Conservation (phyloP, 106 monocot genomes). For the Cymbidium sinense region DNA sequence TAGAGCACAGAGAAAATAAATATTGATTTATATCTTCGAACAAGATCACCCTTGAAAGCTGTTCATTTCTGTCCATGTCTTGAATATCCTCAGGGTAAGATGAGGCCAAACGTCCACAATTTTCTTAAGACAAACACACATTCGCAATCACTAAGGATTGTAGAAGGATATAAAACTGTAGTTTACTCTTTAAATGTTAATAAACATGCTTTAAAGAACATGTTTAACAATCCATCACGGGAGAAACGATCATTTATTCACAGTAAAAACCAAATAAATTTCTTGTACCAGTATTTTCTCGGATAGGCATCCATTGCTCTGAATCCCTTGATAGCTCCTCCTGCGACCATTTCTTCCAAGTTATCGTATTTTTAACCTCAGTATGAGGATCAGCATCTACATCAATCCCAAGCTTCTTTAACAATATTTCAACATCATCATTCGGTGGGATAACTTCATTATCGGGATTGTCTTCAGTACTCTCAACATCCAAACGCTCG, state of each 20-base stretch:
- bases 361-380: slow-evolving; percentile 72
- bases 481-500: slow-evolving; percentile 29
- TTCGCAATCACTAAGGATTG: slow-evolving; percentile 1
- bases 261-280: slow-evolving; percentile 16
- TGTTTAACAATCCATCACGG: slow-evolving; percentile 5
- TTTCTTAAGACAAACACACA: slow-evolving; percentile 13
- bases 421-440: slow-evolving; percentile 69
- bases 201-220: slow-evolving; percentile 1
- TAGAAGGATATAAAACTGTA: background rate
- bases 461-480: slow-evolving; percentile 35
- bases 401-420: slow-evolving; percentile 85
- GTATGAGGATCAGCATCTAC: slow-evolving; percentile 57
- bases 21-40: slow-evolving; percentile 89
- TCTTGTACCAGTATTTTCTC: slow-evolving; percentile 54
- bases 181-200: slow-evolving; percentile 1
- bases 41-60: slow-evolving; percentile 79
- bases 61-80: slow-evolving; percentile 35
- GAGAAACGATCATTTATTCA: slow-evolving; percentile 6
- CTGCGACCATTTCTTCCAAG: slow-evolving; percentile 87
- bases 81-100: slow-evolving; percentile 22
- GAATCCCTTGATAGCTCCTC: slow-evolving; percentile 66
- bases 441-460: slow-evolving; percentile 22
- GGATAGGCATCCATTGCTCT: slow-evolving; percentile 93
- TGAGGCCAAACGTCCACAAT: slow-evolving; percentile 7
- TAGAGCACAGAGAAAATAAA: slow-evolving; percentile 74